Percentiles rank a stretch among this genome's conserved stretches.
Conservation (phyloP, 1,284 basidiomycete species). For the Heterobasidion annosum region DNA sequence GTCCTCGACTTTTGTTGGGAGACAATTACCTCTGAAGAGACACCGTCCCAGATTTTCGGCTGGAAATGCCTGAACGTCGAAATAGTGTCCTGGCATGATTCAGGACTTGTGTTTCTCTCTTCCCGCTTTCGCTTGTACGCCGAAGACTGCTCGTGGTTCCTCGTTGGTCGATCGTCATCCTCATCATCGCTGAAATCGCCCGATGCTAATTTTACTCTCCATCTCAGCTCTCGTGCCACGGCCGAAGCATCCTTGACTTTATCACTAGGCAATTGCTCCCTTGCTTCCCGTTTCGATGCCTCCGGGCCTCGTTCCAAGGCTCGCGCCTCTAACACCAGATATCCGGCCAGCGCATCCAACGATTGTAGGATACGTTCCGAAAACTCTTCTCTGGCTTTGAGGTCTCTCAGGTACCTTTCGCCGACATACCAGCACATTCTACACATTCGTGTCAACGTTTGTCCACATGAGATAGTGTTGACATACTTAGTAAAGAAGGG, state of each 20-base stretch:
- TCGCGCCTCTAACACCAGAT: constrained; percentile 72
- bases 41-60: constrained; percentile 54
- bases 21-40: constrained; percentile 14
- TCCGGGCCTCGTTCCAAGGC: constrained; percentile 59
- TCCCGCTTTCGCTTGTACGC: constrained; percentile 46
- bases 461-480: background rate
- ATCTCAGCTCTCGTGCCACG: constrained; percentile 74
- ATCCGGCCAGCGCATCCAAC: constrained; percentile 60
- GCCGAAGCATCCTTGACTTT: constrained; percentile 71
- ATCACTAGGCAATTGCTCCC: constrained; percentile 75
- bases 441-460: background rate
- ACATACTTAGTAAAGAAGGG: constrained; percentile 75
- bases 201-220: constrained; percentile 61
- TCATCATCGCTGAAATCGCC: constrained; percentile 70
- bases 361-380: constrained; percentile 62
- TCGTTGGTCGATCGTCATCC: constrained; percentile 20
- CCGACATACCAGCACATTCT: constrained; percentile 89
- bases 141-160: constrained; percentile 15
- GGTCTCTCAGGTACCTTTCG: constrained; percentile 66
- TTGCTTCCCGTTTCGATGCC: constrained; percentile 55
- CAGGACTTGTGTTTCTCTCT: constrained; percentile 22
- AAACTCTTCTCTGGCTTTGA: constrained; percentile 59
- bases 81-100: constrained; percentile 12
- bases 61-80: constrained; percentile 53
- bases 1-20: constrained; percentile 22